phyloP scores from a whole-genome alignment of 1,284 basidiomycete genomes.

The Coniophora puteana region DNA sequence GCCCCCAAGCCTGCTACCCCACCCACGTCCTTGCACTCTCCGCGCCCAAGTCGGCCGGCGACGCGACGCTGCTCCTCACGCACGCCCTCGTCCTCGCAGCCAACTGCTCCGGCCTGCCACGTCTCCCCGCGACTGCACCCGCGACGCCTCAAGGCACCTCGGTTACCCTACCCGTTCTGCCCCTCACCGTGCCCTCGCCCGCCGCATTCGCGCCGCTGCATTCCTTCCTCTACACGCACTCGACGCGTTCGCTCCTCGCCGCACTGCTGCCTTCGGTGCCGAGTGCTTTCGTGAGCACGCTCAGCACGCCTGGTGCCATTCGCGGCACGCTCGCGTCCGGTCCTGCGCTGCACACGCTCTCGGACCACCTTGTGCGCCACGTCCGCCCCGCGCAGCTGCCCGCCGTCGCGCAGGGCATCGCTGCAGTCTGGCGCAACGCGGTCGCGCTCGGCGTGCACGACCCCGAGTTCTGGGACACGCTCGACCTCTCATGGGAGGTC shows the following conservation, averaged over 20 bases:
- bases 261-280: constrained; percentile 58
- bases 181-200: constrained; percentile 63
- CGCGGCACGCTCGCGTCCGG: constrained; percentile 42
- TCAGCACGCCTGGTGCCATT: constrained; percentile 41
- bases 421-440: constrained; percentile 72
- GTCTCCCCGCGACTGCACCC: constrained; percentile 38
- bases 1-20: constrained; percentile 38
- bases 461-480: constrained; percentile 61
- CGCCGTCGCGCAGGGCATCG: constrained; percentile 58
- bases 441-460: constrained; percentile 66
- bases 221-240: constrained; percentile 63
- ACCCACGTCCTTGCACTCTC: constrained; percentile 60
- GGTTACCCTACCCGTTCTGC: constrained; percentile 58
- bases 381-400: constrained; percentile 46
- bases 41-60: constrained; percentile 32
- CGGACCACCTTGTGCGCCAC: constrained; percentile 41
- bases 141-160: constrained; percentile 30
- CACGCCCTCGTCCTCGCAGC: constrained; percentile 57
- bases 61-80: constrained; percentile 35
- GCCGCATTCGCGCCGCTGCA: constrained; percentile 63
- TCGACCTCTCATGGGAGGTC: constrained; percentile 72
- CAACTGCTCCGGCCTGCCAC: constrained; percentile 55
- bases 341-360: constrained; percentile 45
- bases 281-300: constrained; percentile 43
- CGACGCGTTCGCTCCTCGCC: constrained; percentile 45